Evolutionary conservation across 768 basidiomycete species (phyloP), one percentile per base, ranked within the genome.

Genomic region (Leucocoprinus birnbaumii): DNA sequence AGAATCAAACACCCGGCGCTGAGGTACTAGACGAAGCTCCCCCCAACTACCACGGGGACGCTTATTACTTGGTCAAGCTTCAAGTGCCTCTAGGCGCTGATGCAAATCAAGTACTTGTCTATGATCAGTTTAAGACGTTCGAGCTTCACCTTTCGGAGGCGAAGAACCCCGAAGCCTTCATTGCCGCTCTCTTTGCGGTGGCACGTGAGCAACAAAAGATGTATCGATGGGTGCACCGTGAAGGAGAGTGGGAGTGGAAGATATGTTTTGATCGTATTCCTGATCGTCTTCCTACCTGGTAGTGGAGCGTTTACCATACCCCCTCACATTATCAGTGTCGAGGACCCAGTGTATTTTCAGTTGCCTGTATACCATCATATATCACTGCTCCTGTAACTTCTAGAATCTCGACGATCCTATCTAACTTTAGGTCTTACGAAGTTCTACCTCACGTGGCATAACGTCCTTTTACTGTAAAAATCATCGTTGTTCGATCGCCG

Each of bases 81-180:
- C 73, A 77, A 50, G 63, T 66, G 18, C 58, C 67, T 7, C 47
- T 70, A 3, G 38, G 55, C 18, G 49, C 47, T n/a, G 56, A 55
- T 4, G 18, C 63, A 7, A 31, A 57, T 1, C 51, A 60, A n/a
- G 69, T 71, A 62, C 54, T 76, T 54, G 62, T 78, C 7, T 76
- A 79, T 53, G 78, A 78, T 56, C 65, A 72, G 10, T 70, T 74
- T 59, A 66, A 70, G 48, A 74, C 68, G 31, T 73, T 78, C 48
- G 61, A 71, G 34, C 66, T 64, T 13, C 61, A 64, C 35, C 68
- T 72, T 67, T 55, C 63, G 53, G 64, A 63, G 37, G 42, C n/a
- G 5, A 59, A 60, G 24, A 62, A 69, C 51, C 57, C 59, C 1
- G 55, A 49, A 16, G 62, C 65, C 11, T 68, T 59, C 26, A 25